Evolutionary conservation across 352 stramenopile species (phyloP).

Genomic region (Saprolegnia diclina): DNA sequence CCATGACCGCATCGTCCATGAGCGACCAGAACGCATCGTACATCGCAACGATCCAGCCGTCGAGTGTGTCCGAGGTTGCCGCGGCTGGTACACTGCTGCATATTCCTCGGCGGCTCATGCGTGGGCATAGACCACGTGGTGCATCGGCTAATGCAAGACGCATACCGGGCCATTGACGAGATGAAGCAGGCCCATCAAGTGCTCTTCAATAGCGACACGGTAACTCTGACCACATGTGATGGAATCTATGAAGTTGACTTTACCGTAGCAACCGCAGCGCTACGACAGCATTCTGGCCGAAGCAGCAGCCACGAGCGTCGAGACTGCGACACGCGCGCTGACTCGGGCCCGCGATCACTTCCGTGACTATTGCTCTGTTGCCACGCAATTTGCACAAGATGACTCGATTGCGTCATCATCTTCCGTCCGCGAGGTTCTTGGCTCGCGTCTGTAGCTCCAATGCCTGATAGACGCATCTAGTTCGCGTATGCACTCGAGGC

Average conservation of each 20-base stretch:
- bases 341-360: background rate
- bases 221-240: background rate
- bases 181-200: background rate
- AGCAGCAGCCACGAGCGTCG: background rate
- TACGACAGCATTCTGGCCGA: background rate
- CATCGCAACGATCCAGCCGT: too few species aligned
- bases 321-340: background rate
- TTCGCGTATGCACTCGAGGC: too few species aligned
- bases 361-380: background rate
- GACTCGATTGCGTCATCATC: too few species aligned
- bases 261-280: background rate
- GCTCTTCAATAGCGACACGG: background rate
- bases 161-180: constrained; percentile 10
- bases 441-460: too few species aligned
- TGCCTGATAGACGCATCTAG: too few species aligned
- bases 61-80: too few species aligned
- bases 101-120: too few species aligned
- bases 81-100: too few species aligned
- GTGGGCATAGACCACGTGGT: background rate
- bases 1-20: too few species aligned
- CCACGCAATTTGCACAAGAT: background rate
- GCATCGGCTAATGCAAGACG: background rate
- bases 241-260: background rate
- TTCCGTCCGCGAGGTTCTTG: too few species aligned
- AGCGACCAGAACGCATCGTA: too few species aligned